phyloP scores from a whole-genome alignment of 192 early-diverging fungal genomes.

The Oehlia diaphana region DNA sequence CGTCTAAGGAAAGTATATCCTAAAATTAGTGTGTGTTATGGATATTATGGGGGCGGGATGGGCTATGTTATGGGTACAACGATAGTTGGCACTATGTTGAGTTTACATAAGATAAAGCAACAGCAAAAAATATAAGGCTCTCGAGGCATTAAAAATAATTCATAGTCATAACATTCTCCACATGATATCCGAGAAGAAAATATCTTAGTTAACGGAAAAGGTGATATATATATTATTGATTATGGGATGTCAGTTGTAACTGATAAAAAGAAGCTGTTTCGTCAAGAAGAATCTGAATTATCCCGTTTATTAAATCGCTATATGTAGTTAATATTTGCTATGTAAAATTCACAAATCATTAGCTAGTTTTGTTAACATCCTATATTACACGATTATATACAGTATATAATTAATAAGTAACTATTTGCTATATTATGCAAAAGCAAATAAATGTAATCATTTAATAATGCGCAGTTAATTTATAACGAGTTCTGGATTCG shows the following conservation, averaged over 20 bases:
- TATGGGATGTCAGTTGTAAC: conserved; percentile 28
- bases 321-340: background rate
- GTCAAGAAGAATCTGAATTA: conserved; percentile 25
- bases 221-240: conserved; percentile 27
- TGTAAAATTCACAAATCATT: too few species aligned
- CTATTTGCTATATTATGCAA: too few species aligned
- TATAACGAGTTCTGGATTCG: too few species aligned
- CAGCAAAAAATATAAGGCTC: conserved; percentile 10
- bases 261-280: conserved; percentile 15
- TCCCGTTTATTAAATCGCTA: conserved; percentile 20
- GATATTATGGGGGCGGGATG: conserved; percentile 23
- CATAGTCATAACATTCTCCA: conserved; percentile 23
- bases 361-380: too few species aligned
- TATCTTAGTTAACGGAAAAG: conserved; percentile 27
- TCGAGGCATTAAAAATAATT: conserved; percentile 12
- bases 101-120: background rate
- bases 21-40: conserved; percentile 21
- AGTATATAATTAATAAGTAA: too few species aligned
- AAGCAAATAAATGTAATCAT: too few species aligned
- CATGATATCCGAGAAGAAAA: conserved; percentile 26
- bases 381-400: too few species aligned
- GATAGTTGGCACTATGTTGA: conserved; percentile 1
- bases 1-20: too few species aligned
- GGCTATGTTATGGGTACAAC: background rate
- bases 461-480: too few species aligned